Evolutionary conservation across 352 stramenopile species (phyloP), one percentile per base, ranked within the genome.

Genomic region (Halophytophthora polymorphica): DNA sequence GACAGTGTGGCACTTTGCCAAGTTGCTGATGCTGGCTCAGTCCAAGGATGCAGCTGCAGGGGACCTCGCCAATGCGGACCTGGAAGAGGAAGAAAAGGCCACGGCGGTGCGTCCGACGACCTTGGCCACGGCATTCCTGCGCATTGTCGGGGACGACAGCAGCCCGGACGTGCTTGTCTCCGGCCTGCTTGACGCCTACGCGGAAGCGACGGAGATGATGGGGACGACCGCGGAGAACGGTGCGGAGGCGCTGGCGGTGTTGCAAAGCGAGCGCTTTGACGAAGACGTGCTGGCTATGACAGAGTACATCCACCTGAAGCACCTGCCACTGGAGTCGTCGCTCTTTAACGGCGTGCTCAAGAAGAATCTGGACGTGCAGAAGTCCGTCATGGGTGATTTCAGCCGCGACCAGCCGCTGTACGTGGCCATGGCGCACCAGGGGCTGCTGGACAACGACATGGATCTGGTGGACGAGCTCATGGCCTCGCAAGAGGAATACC

Each of bases 331-430:
- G 15, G 69, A 79, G 19, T 92, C 64, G 7, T 79, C 80, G 29
- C 58, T 91, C 7, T 89, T 97, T 34, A 97, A 97, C 54, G 90
- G 90, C 29, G 71, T 96, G 29, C 38, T 97, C 3, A 71, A 77
- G 29, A 77, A 67, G 13, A 67, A 81, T 37, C 43, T 89, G 15
- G 73, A 91, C 28, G 43, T 96, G 29, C 75, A 95, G 61, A 65
- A 61, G 29, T 64, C 83, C 2, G 71, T 96, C 42, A 93, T 96
- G 77, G 50, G 48, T 6, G 69, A 88, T 45, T 73, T 96, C 22
- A 78, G 79, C 2, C 67, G 82, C 47, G 90, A 97, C 45, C 89
- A 97, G 45, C 62, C 56, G 5, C 44, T 89, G 4, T 94, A 85
- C 33, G 75, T 92, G 45, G 66, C 62, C 7, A 78, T 94, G 66